Conservation (phyloP, 768 basidiomycete genomes). For the Mrakia frigida region DNA sequence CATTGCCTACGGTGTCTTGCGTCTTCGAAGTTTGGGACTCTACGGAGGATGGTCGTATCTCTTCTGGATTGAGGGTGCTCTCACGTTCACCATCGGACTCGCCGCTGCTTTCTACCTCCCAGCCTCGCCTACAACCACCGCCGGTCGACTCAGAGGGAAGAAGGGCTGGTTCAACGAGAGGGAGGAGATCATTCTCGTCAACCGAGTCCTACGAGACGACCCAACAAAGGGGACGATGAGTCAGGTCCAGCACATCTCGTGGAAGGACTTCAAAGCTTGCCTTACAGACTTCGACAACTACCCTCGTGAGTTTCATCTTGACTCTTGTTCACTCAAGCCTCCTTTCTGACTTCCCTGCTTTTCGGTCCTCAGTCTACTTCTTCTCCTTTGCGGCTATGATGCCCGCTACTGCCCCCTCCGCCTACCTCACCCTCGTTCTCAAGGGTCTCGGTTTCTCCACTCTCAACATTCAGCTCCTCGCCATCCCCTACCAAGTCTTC, state of each 20-base stretch:
- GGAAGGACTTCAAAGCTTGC: conserved; percentile 52
- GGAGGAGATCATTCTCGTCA: conserved; percentile 50
- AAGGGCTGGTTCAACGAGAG: conserved; percentile 62
- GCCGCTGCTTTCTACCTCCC: conserved; percentile 58
- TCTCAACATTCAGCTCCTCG: conserved; percentile 58
- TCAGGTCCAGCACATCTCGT: conserved; percentile 58
- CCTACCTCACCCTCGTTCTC: conserved; percentile 61
- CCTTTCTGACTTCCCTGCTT: no score
- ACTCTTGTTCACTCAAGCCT: no score
- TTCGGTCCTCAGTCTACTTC: conserved; percentile 51
- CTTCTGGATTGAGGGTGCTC: conserved; percentile 44
- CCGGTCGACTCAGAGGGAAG: conserved; percentile 56
- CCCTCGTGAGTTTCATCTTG: conserved; percentile 39
- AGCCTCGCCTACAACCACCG: conserved; percentile 61
- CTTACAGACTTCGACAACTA: conserved; percentile 60
- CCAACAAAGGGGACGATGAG: conserved; percentile 49
- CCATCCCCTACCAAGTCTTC: conserved; percentile 56
- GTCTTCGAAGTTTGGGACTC: conserved; percentile 27
- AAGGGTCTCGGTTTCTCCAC: conserved; percentile 59
- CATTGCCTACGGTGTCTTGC: conserved; percentile 35
- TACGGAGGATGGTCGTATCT: conserved; percentile 32
- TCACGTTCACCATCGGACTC: conserved; percentile 54
- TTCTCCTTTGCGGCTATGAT: conserved; percentile 46
- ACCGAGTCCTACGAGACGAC: not conserved
- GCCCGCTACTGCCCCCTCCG: conserved; percentile 51